Conservation (phyloP, 2,329 filamentous ascomycete species). For the Colletotrichum nymphaeae region DNA sequence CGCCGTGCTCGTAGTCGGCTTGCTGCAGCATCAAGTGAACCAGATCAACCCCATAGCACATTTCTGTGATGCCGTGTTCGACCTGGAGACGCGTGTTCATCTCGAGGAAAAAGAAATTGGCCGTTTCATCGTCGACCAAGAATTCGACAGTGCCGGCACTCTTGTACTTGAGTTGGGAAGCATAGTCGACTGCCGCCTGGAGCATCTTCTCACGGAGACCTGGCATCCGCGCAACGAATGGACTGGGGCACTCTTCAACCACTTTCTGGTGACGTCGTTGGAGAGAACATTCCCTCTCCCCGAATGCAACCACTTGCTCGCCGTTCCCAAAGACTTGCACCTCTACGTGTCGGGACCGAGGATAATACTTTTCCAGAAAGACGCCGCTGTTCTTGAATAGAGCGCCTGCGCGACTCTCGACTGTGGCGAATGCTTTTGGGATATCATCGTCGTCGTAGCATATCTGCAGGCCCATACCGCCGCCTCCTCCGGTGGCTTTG, state of each 20-base stretch:
- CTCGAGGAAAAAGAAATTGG: slow-evolving; percentile 46
- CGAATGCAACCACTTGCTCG: slow-evolving; percentile 45
- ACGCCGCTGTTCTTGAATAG: slow-evolving; percentile 72
- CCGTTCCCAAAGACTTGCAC: slow-evolving; percentile 59
- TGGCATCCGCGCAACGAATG: slow-evolving; percentile 33
- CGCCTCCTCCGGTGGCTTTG: slow-evolving; percentile 72
- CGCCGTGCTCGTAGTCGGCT: slow-evolving; percentile 44
- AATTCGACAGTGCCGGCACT: slow-evolving; percentile 56
- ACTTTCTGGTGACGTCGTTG: slow-evolving; percentile 60
- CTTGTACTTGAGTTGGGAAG: slow-evolving; percentile 45
- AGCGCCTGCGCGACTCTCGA: slow-evolving; percentile 65
- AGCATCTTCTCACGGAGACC: slow-evolving; percentile 48
- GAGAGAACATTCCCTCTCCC: slow-evolving; percentile 58
- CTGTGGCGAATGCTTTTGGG: slow-evolving; percentile 61
- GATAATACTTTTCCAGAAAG: slow-evolving; percentile 73
- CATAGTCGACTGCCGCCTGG: slow-evolving; percentile 45
- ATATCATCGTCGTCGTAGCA: slow-evolving; percentile 64
- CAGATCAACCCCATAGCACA: slow-evolving; percentile 9
- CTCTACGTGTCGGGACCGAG: slow-evolving; percentile 57
- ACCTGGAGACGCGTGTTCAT: slow-evolving; percentile 76
- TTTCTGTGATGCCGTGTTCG: slow-evolving; percentile 69
- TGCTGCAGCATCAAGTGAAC: slow-evolving; percentile 35
- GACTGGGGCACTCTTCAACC: slow-evolving; percentile 50
- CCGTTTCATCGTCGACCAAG: slow-evolving; percentile 45
- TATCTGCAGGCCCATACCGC: slow-evolving; percentile 72